Evolutionary conservation across 1,284 basidiomycete genomes (phyloP), one percentile per base, ranked within the genome.

Genomic region (Salmacisia buchloeana): DNA sequence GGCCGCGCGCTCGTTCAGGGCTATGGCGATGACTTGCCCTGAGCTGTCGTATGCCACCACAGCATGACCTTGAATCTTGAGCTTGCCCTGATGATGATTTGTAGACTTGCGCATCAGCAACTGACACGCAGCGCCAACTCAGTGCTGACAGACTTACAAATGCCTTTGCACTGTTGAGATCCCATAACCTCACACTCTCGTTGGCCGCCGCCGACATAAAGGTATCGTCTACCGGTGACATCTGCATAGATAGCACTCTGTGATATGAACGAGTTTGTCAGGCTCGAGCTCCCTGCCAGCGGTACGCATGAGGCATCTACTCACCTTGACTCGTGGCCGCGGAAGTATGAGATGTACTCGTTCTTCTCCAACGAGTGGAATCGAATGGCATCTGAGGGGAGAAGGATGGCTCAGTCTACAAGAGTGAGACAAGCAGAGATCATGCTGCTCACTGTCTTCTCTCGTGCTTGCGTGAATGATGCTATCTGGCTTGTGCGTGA

Each of bases 291-390:
- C 7, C 10, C 43, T 29, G 18, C n/a, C 29, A 34, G 7, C 34
- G 4, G 34, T 39, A n/a, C 34, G 25, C 12, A 49, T 46, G 7
- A 15, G 27, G 7, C 18, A 34, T 1, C 4, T 18, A n/a, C 56
- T 45, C 41, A 84, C 83, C 74, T 86, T 57, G 85, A 88, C 72
- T 88, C 92, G 82, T 99, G 96, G 0, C 96, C 96, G 72, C 88
- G 89, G 83, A 94, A 97, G 82, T 98, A 98, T 70, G 90, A 87
- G 34, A 97, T 82, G 78, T 94, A 99, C 80, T 89, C 91, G 84
- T 97, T 97, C 84, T 96, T 92, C 81, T 97, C 91, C 63, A 97
- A 80, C 1, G 91, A 92, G 73, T 96, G 92, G 80, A 97, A 97
- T 27, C 96, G 88, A 66, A 99, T 86, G 1, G 91, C 92, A 74